phyloP scores from a whole-genome alignment of 495 filamentous ascomycete genomes.

The Lophiotrema nucula region DNA sequence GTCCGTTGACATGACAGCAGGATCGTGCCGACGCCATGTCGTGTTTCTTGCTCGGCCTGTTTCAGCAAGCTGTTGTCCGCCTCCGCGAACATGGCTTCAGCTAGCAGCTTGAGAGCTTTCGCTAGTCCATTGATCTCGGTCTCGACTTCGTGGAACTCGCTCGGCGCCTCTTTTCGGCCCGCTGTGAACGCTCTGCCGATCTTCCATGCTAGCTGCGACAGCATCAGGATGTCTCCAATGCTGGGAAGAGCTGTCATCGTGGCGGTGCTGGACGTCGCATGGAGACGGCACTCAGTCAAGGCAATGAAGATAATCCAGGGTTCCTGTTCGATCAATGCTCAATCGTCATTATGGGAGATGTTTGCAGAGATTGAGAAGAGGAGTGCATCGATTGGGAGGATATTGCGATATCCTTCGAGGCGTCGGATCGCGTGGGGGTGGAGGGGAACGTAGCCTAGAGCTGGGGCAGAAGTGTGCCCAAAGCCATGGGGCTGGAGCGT shows the following conservation, averaged over 20 bases:
- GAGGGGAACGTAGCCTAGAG: neutral
- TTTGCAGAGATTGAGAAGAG: neutral
- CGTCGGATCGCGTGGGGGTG: neutral
- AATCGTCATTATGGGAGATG: too few species aligned
- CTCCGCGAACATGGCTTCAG: constrained; percentile 39
- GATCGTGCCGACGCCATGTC: constrained; percentile 37
- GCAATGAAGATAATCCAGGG: too few species aligned
- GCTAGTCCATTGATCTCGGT: constrained; percentile 41
- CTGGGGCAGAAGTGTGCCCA: constrained; percentile 8
- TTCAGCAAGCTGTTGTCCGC: constrained; percentile 38
- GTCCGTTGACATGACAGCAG: constrained; percentile 38
- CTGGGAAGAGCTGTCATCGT: constrained; percentile 33
- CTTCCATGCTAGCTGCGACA: constrained; percentile 45
- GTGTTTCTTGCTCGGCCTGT: constrained; percentile 35
- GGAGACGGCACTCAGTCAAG: too few species aligned
- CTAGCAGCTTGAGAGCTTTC: constrained; percentile 42
- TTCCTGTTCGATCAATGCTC: too few species aligned
- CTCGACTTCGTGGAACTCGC: constrained; percentile 45
- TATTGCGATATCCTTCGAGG: constrained; percentile 19
- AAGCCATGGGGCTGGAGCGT: constrained; percentile 14
- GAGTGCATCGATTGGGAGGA: neutral
- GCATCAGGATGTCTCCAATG: constrained; percentile 46
- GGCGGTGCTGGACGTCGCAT: constrained; percentile 8
- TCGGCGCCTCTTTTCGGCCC: constrained; percentile 41
- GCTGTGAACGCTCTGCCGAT: constrained; percentile 46